phyloP scores from a whole-genome alignment of 2,329 filamentous ascomycete genomes.

The Monilinia vaccinii-corymbosi region DNA sequence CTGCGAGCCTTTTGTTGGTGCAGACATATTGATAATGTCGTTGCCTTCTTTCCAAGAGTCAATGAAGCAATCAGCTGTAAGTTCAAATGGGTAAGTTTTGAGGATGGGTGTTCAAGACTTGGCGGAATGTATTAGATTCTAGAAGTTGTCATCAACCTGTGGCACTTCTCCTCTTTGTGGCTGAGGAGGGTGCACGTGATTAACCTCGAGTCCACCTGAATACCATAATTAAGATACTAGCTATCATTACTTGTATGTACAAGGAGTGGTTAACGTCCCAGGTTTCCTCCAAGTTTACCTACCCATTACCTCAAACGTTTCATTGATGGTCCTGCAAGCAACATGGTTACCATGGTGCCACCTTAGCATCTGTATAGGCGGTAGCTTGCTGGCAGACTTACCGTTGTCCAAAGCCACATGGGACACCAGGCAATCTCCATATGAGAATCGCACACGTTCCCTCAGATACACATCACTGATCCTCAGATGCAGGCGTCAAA shows the following conservation, averaged over 20 bases:
- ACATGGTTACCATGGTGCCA: background rate
- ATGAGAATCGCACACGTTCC: background rate
- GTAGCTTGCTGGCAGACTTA: background rate
- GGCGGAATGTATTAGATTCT: background rate
- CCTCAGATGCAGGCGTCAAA: background rate
- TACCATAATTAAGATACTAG: background rate
- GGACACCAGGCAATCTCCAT: background rate
- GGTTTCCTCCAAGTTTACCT: background rate
- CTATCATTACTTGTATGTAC: background rate
- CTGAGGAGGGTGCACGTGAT: background rate
- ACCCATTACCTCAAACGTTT: background rate
- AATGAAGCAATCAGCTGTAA: background rate
- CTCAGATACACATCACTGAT: background rate
- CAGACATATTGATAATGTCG: constrained; percentile 9
- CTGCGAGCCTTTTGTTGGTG: constrained; percentile 11
- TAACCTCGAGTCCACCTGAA: background rate
- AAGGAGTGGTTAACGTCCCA: background rate
- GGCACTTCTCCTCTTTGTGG: constrained; percentile 1
- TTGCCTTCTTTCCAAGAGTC: background rate
- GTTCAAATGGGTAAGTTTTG: background rate
- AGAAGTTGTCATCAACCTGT: constrained; percentile 1
- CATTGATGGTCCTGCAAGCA: background rate
- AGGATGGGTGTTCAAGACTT: background rate
- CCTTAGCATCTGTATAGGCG: background rate
- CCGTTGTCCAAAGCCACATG: background rate